These are phyloP conservation scores for Cornus controversa DNA, from an alignment of 148 eudicot species.

Conservation along the genomic window DNA sequence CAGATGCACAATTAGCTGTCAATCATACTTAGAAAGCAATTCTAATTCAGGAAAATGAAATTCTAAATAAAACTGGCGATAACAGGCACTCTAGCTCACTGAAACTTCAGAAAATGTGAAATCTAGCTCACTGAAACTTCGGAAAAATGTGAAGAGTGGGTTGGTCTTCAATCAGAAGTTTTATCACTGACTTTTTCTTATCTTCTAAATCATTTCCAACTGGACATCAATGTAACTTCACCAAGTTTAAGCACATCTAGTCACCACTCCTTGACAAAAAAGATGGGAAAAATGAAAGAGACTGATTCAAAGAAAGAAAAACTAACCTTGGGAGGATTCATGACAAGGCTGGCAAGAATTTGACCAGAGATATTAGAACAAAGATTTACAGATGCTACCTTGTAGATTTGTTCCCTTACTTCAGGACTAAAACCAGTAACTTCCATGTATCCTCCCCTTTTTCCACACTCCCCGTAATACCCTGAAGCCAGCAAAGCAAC, in stretches of 20 bases:
- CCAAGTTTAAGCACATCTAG: neutral
- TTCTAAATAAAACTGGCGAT: neutral
- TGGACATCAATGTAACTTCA: neutral
- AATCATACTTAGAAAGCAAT: neutral
- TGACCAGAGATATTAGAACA: constrained; percentile 92
- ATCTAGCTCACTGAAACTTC: neutral
- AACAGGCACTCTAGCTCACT: neutral
- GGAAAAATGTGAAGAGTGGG: neutral
- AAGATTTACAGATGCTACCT: constrained; percentile 85
- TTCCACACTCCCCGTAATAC: constrained; percentile 95
- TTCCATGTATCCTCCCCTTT: constrained; percentile 98
- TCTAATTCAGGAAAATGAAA: neutral
- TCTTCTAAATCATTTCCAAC: neutral
- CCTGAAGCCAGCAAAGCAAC: constrained; percentile 42
- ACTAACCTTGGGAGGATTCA: constrained; percentile 80
- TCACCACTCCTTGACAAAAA: neutral
- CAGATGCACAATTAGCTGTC: neutral
- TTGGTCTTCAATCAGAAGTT: constrained; percentile 7
- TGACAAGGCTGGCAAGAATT: constrained; percentile 77
- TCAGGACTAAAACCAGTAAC: constrained; percentile 88
- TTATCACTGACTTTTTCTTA: neutral
- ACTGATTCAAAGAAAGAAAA: neutral
- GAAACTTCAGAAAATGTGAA: neutral
- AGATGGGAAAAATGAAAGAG: neutral
- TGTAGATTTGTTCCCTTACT: constrained; percentile 85